Evolutionary conservation across 1,139 yeast species (phyloP).

Genomic region (Suhomyces choctaworum): DNA sequence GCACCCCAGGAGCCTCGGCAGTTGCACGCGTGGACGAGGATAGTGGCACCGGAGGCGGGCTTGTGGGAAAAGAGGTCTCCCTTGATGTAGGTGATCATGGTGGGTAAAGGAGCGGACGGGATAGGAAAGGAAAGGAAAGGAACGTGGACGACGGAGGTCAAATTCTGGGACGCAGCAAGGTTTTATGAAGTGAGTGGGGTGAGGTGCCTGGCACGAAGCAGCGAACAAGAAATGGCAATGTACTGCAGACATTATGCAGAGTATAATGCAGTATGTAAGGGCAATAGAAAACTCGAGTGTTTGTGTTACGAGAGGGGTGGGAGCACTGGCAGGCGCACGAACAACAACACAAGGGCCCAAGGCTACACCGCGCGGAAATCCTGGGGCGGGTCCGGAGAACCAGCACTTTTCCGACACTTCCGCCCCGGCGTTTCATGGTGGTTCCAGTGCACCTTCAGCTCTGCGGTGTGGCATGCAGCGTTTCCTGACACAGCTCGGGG

Average conservation of each 20-base stretch:
- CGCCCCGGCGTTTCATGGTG: too few relatives aligned
- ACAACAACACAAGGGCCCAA: slow-evolving; percentile 52
- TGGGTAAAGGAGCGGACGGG: slow-evolving; percentile 1
- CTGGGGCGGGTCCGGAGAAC: too few relatives aligned
- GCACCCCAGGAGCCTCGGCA: slow-evolving; percentile 84
- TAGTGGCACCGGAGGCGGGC: slow-evolving; percentile 26
- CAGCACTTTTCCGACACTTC: too few relatives aligned
- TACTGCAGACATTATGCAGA: slow-evolving; percentile 5
- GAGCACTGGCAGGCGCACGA: slow-evolving; percentile 13
- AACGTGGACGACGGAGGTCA: not conserved
- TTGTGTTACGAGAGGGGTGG: slow-evolving; percentile 1
- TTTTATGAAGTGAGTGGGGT: slow-evolving; percentile 5
- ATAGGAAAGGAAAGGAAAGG: not conserved
- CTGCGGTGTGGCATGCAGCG: too few relatives aligned
- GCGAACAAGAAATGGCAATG: slow-evolving; percentile 2
- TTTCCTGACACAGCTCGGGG: too few relatives aligned
- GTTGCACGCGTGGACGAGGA: slow-evolving; percentile 77
- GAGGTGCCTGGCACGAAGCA: slow-evolving; percentile 8
- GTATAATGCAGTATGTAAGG: not conserved
- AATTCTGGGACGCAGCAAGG: slow-evolving; percentile 1
- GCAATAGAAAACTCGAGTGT: slow-evolving; percentile 2
- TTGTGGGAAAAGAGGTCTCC: slow-evolving; percentile 59
- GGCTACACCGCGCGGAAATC: slow-evolving; percentile 38
- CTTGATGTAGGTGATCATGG: slow-evolving; percentile 47
- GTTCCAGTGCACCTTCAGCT: too few relatives aligned